Conservation (phyloP, 73 alveolate genomes). For the Symbiodinium natans region DNA sequence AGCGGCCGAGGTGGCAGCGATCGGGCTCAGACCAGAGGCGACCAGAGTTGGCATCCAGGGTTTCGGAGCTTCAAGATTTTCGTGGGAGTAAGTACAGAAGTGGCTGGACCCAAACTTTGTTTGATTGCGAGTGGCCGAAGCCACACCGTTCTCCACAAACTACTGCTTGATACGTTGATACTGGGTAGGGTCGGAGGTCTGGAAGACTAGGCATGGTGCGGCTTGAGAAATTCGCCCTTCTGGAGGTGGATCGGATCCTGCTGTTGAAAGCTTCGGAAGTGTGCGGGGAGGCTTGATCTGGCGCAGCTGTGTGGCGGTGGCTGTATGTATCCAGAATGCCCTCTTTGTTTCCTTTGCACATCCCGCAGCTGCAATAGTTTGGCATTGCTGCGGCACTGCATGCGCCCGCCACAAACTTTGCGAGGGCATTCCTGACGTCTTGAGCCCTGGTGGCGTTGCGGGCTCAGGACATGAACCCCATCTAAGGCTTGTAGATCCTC, state of each 20-base stretch:
- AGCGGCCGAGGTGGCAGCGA: conserved; percentile 52
- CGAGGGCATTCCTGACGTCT: conserved; percentile 27
- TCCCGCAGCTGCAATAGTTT: too few species aligned
- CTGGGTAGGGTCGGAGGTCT: too few species aligned
- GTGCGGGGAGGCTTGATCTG: conserved; percentile 37
- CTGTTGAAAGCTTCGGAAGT: conserved; percentile 69
- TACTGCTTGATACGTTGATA: too few species aligned
- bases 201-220: too few species aligned
- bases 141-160: too few species aligned
- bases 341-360: not conserved
- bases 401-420: not conserved
- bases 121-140: too few species aligned
- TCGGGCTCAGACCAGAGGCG: conserved; percentile 72
- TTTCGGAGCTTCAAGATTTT: too few species aligned
- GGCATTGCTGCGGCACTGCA: too few species aligned
- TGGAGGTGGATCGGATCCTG: conserved; percentile 69
- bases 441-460: conserved; percentile 14
- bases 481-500: not conserved
- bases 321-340: not conserved
- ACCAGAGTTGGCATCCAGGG: not conserved
- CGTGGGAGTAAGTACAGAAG: too few species aligned
- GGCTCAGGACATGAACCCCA: not conserved
- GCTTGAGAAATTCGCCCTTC: not conserved
- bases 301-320: not conserved
- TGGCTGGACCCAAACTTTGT: too few species aligned